Evolutionary conservation across 805 yeast genomes (phyloP).

Genomic region (Hanseniaspora jakobsenii): DNA sequence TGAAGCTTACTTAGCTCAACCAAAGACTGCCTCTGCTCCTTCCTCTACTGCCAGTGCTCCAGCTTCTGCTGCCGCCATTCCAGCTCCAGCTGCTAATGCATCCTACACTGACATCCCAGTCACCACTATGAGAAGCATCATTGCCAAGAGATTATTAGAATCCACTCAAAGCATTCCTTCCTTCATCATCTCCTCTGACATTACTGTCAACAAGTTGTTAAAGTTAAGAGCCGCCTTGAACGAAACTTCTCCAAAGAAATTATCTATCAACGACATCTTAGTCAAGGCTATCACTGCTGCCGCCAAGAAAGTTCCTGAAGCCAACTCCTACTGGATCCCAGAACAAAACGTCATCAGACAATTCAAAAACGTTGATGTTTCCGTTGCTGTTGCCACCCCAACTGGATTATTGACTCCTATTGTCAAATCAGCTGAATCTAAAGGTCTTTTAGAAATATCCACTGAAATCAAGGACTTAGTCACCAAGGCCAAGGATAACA

Average conservation of each 20-base stretch:
- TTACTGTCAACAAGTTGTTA: conserved; percentile 79
- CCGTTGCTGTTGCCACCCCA: conserved; percentile 98
- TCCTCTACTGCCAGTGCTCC: conserved; percentile 36
- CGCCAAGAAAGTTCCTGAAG: conserved; percentile 79
- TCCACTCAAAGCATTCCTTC: conserved; percentile 84
- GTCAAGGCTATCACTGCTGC: conserved; percentile 93
- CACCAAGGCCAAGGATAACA: conserved; percentile 88
- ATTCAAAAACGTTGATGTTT: conserved; percentile 82
- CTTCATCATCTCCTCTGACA: conserved; percentile 76
- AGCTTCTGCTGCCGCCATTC: conserved; percentile 35
- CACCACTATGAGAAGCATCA: conserved; percentile 84
- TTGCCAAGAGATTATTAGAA: conserved; percentile 74
- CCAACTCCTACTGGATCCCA: conserved; percentile 87
- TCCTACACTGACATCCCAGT: conserved; percentile 73
- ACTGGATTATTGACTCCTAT: conserved; percentile 95
- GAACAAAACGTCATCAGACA: conserved; percentile 82
- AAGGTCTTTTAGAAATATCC: conserved; percentile 78
- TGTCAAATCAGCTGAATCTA: conserved; percentile 72
- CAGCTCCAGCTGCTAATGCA: conserved; percentile 42
- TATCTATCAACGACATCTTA: conserved; percentile 87
- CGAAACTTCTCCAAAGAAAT: conserved; percentile 69
- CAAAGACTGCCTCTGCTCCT: conserved; percentile 34
- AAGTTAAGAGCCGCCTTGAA: conserved; percentile 87
- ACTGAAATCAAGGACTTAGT: conserved; percentile 81
- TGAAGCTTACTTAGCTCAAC: conserved; percentile 48